phyloP scores from a whole-genome alignment of 2,329 filamentous ascomycete genomes.

The Fusarium drepaniforme region DNA sequence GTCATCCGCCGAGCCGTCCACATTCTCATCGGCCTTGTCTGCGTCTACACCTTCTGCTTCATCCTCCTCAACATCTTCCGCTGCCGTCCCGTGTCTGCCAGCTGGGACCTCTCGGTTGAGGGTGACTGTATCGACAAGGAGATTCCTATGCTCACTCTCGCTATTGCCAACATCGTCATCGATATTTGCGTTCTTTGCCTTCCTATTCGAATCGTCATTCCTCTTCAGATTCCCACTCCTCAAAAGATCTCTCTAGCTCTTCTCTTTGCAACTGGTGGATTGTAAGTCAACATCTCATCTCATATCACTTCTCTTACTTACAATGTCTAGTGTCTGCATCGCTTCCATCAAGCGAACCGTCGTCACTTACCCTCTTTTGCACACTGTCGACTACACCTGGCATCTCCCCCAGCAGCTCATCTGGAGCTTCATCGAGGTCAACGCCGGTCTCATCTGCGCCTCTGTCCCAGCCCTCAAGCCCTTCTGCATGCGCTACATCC shows the following conservation, averaged over 20 bases:
- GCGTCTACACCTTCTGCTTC: conserved; percentile 56
- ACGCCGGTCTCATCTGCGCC: conserved; percentile 62
- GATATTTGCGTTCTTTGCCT: conserved; percentile 60
- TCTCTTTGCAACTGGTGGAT: conserved; percentile 55
- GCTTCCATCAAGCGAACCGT: conserved; percentile 46
- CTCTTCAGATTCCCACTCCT: conserved; percentile 59
- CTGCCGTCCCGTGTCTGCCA: conserved; percentile 55
- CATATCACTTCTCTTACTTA: not conserved
- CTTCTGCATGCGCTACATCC: conserved; percentile 53
- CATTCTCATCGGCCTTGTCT: conserved; percentile 49
- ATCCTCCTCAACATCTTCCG: conserved; percentile 54
- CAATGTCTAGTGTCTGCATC: conserved; percentile 38
- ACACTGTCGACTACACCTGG: conserved; percentile 43
- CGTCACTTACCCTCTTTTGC: conserved; percentile 41
- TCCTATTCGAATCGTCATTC: conserved; percentile 57
- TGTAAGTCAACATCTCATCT: conserved; percentile 30
- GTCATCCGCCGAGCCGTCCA: conserved; percentile 38
- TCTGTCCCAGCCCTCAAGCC: conserved; percentile 64
- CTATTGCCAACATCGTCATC: conserved; percentile 57
- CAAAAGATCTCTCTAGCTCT: conserved; percentile 63
- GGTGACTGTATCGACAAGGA: conserved; percentile 57
- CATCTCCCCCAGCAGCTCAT: conserved; percentile 45
- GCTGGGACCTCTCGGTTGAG: conserved; percentile 54
- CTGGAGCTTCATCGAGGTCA: conserved; percentile 63
- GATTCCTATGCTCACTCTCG: conserved; percentile 41